Conservation (phyloP, 2,329 filamentous ascomycete genomes). For the Alternaria triticimaculans region DNA sequence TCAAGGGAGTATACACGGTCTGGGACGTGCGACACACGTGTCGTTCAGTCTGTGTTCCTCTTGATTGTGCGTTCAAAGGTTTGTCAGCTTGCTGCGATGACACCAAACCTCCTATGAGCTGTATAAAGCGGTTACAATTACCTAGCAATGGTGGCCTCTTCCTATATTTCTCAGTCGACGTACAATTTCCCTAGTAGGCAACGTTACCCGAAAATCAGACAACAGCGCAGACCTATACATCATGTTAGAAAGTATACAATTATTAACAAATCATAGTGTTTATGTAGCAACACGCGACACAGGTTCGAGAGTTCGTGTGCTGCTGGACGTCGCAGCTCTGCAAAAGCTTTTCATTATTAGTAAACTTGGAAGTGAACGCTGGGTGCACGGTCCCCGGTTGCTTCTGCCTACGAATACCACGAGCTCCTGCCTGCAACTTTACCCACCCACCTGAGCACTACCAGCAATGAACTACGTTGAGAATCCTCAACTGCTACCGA, state of each 20-base stretch:
- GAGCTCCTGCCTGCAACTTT: neutral
- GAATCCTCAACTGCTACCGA: neutral
- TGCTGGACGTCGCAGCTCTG: neutral
- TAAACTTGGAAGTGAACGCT: neutral
- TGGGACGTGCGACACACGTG: rapidly evolving
- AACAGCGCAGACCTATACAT: no score
- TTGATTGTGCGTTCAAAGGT: neutral
- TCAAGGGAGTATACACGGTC: rapidly evolving
- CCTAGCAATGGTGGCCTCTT: rapidly evolving
- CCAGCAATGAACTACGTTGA: neutral
- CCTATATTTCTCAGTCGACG: neutral
- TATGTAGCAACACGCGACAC: no score
- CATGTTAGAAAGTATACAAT: no score
- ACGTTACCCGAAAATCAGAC: no score
- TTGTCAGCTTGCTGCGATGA: neutral
- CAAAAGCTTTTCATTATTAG: neutral
- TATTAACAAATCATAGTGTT: no score
- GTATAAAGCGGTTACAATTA: neutral
- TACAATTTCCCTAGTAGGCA: neutral
- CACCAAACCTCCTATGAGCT: neutral
- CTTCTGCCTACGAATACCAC: neutral
- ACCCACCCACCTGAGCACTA: neutral
- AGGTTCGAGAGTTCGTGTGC: neutral
- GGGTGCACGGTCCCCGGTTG: neutral
- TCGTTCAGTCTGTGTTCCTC: neutral